A percentile compares a stretch with the other conserved stretches of the same genome.
These are phyloP conservation scores for Gaeumannomyces sp. DNA, from an alignment of 2,329 filamentous ascomycete species.

Conservation along the genomic window DNA sequence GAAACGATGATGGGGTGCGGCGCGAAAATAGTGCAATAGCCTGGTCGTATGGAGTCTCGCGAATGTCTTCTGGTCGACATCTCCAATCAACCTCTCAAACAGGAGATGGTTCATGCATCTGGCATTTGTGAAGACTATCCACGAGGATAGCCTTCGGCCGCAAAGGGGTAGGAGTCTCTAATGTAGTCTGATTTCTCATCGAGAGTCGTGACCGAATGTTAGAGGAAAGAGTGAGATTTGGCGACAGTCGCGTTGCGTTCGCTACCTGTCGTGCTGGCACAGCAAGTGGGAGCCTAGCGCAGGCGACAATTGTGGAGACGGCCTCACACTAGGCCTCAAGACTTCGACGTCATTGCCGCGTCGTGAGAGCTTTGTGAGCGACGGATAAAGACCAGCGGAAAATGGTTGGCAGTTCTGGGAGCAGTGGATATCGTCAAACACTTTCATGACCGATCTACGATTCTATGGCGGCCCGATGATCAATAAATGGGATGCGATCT, in stretches of 20 bases:
- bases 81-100: conserved; percentile 69
- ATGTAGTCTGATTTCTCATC: neutral
- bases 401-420: too few relatives aligned
- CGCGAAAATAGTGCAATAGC: conserved; percentile 63
- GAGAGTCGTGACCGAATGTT: too few relatives aligned
- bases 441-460: too few relatives aligned
- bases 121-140: conserved; percentile 17
- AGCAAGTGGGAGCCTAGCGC: neutral
- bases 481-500: neutral
- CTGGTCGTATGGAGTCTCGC: conserved; percentile 58
- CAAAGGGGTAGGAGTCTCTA: neutral
- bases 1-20: conserved; percentile 63
- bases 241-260: neutral
- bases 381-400: too few relatives aligned
- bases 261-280: too few relatives aligned
- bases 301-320: neutral
- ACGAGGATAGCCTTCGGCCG: conserved; percentile 2
- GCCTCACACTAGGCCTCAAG: neutral
- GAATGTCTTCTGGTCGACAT: conserved; percentile 56
- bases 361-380: too few relatives aligned
- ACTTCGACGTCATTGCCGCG: neutral
- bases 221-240: neutral
- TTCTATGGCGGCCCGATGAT: too few relatives aligned
- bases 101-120: conserved; percentile 64
- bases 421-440: too few relatives aligned